Conservation (phyloP, 129 eudicot species). For the Dittrichia graveolens region DNA sequence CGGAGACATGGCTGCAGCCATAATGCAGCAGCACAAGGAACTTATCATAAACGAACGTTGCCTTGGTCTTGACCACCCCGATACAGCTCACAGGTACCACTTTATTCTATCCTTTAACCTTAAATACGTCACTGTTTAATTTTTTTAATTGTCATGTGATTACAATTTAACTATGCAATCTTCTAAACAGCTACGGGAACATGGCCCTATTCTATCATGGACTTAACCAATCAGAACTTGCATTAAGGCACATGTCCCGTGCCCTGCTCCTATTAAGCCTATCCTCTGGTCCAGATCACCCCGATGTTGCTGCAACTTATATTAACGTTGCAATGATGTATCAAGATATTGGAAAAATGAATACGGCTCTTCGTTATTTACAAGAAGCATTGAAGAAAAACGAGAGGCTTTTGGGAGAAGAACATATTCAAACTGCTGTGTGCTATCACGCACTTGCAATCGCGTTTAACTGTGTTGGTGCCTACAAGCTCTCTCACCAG, state of each 20-base stretch:
- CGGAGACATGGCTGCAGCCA: conserved; percentile 96
- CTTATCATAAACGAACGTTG: conserved; percentile 88
- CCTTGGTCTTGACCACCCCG: conserved; percentile 94
- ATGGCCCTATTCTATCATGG: conserved; percentile 98
- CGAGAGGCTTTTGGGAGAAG: conserved; percentile 90
- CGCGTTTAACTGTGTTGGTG: conserved; percentile 94
- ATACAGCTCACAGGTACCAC: conserved; percentile 90
- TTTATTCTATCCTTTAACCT: not conserved
- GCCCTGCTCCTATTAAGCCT: conserved; percentile 77
- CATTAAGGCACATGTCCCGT: conserved; percentile 90
- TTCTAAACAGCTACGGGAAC: conserved; percentile 81
- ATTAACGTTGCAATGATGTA: conserved; percentile 99
- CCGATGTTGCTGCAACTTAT: conserved; percentile 97
- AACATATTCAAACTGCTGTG: conserved; percentile 97
- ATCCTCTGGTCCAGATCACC: conserved; percentile 98
- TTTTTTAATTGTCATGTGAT: not conserved
- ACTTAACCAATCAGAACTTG: conserved; percentile 92
- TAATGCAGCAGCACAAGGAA: conserved; percentile 95
- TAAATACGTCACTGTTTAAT: not conserved
- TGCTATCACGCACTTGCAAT: conserved; percentile 98
- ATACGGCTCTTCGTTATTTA: conserved; percentile 90
- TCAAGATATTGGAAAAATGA: conserved; percentile 93
- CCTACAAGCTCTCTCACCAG: conserved; percentile 96
- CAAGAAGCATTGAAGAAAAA: conserved; percentile 98
- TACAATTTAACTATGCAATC: not conserved